These are phyloP conservation scores for Lanmaoa rubissima DNA, from an alignment of 768 basidiomycete genomes.

Conservation along the genomic window DNA sequence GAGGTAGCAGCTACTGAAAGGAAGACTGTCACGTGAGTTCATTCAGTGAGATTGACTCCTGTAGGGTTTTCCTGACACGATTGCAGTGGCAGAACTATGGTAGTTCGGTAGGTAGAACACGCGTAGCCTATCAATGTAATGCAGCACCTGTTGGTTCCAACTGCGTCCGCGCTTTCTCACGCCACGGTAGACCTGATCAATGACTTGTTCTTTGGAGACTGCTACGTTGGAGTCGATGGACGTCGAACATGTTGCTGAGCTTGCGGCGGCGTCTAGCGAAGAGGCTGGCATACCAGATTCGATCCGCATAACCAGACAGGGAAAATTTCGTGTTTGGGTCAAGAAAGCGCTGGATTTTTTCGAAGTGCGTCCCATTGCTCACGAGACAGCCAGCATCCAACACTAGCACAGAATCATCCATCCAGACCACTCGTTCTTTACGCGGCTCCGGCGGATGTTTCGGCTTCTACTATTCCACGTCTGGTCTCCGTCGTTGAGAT, in stretches of 20 bases:
- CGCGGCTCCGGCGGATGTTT: slow-evolving; percentile 47
- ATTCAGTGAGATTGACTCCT: background rate
- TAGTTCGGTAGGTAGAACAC: slow-evolving; percentile 41
- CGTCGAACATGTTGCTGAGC: slow-evolving; percentile 3
- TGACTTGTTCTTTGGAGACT: background rate
- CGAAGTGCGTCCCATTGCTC: slow-evolving; percentile 39
- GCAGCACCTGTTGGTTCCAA: background rate
- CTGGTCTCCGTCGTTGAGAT: slow-evolving; percentile 81
- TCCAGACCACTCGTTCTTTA: slow-evolving; percentile 53
- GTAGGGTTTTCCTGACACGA: slow-evolving; percentile 6
- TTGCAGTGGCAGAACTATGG: slow-evolving; percentile 55
- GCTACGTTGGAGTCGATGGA: slow-evolving; percentile 15
- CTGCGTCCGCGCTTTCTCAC: slow-evolving; percentile 14
- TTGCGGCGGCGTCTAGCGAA: slow-evolving; percentile 1
- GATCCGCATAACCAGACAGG: slow-evolving; percentile 55
- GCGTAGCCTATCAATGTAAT: background rate
- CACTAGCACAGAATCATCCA: slow-evolving; percentile 42
- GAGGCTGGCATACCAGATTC: slow-evolving; percentile 22
- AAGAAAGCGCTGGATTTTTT: slow-evolving; percentile 52
- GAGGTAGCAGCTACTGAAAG: slow-evolving; percentile 79
- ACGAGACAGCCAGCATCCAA: slow-evolving; percentile 2
- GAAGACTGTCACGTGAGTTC: slow-evolving; percentile 82
- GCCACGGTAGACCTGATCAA: slow-evolving; percentile 5
- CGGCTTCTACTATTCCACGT: slow-evolving; percentile 48
- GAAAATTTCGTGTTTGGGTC: slow-evolving; percentile 55